Evolutionary conservation across 805 yeast genomes (phyloP), one percentile per base, ranked within the genome.

Genomic region (Myxozyma monticola): DNA sequence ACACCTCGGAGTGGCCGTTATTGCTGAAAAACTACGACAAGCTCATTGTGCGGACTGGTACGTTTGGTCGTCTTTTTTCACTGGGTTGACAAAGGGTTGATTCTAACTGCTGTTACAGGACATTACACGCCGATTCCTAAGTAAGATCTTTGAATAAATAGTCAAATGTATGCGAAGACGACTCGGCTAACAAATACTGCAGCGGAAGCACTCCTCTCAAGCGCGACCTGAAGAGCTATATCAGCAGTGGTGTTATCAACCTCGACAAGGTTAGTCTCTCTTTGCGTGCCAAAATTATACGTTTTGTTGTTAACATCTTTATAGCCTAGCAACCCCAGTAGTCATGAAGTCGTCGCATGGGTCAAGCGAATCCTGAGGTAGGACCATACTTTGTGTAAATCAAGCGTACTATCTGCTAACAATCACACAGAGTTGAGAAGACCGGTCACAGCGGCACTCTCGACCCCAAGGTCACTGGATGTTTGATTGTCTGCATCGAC

Each of bases 271-370:
- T 47, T 45, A 5, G 44, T 28, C n/a, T n/a, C n/a, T n/a, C n/a
- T n/a, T n/a, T n/a, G n/a, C n/a, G n/a, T n/a, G n/a, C n/a, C 26
- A n/a, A 21, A 20, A 22, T 4, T 4, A n/a, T 9, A 6, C 21
- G 20, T 4, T 34, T 6, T 3, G 28, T 26, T 21, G 29, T 12
- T 14, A 21, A 15, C n/a, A n/a, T n/a, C n/a, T n/a, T n/a, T n/a
- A 26, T 36, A 54, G 66, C 99, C 99, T 62, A 87, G 96, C 24
- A 93, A 93, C 72, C 99, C 99, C 62, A 88, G 96, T 37, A 88
- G 96, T 48, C 99, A 93, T 74, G 99, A 93, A 76, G 99, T 93
- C 68, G 99, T 93, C 65, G 99, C 99, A 21, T 93, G 99, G 99
- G 82, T 93, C 66, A 93, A 93, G 76, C 80, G 98, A 71, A 93